Conservation (phyloP, 805 yeast genomes). For the Wickerhamiella allomyrinae region DNA sequence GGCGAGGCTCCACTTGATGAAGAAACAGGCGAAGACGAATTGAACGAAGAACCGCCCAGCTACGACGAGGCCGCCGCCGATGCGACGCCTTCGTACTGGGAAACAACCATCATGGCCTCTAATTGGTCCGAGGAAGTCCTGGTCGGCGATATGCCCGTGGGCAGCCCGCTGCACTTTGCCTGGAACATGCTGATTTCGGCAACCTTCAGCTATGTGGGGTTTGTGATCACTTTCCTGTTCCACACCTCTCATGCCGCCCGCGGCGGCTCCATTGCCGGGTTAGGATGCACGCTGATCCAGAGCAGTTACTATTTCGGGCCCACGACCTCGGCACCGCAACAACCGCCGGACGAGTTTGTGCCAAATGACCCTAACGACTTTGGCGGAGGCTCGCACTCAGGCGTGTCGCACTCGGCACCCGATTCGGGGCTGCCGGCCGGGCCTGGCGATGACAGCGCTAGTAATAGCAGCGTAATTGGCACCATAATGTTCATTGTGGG, state of each 20-base stretch:
- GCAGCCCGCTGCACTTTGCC: conserved; percentile 69
- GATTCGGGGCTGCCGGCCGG: conserved; percentile 3
- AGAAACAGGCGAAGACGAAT: conserved; percentile 16
- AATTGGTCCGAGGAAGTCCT: conserved; percentile 73
- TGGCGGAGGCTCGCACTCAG: conserved; percentile 24
- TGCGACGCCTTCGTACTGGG: conserved; percentile 95
- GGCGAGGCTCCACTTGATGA: conserved; percentile 15
- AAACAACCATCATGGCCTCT: conserved; percentile 66
- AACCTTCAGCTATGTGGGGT: conserved; percentile 91
- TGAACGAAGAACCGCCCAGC: conserved; percentile 56
- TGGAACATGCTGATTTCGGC: conserved; percentile 85
- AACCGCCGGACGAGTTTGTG: conserved; percentile 29
- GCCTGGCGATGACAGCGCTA: conserved; percentile 21
- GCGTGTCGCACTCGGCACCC: conserved; percentile 7
- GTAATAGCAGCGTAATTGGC: conserved; percentile 29
- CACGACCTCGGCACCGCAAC: conserved; percentile 20
- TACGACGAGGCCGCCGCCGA: conserved; percentile 94
- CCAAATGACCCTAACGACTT: conserved; percentile 47
- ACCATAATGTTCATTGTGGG: conserved; percentile 57
- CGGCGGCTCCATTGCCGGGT: conserved; percentile 85
- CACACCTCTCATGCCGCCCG: conserved; percentile 97
- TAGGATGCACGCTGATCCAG: conserved; percentile 70
- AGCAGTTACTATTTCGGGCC: conserved; percentile 51
- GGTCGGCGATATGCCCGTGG: conserved; percentile 92
- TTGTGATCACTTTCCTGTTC: conserved; percentile 71